phyloP scores from a whole-genome alignment of 768 basidiomycete genomes.

The Macrocybe gigantea region DNA sequence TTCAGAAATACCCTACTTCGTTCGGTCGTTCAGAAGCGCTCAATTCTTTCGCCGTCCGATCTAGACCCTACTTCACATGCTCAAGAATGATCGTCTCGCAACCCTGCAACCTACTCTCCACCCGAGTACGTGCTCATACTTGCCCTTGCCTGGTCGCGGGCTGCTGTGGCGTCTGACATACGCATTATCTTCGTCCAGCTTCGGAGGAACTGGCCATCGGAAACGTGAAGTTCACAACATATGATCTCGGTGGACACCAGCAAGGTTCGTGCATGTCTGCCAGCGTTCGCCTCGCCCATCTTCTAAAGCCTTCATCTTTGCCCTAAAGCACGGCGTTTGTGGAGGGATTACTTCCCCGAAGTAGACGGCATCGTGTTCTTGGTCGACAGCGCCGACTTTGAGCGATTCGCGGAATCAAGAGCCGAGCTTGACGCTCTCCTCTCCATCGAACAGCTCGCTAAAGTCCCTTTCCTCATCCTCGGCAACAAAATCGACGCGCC shows the following conservation, averaged over 20 bases:
- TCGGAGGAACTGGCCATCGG: constrained; percentile 99
- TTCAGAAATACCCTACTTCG: not conserved
- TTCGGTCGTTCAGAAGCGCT: too few species aligned
- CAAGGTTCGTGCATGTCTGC: constrained; percentile 54
- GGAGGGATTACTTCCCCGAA: constrained; percentile 99
- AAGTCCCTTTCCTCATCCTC: constrained; percentile 96
- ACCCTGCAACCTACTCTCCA: constrained; percentile 97
- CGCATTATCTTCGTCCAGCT: constrained; percentile 41
- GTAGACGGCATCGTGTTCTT: constrained; percentile 98
- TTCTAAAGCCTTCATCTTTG: not conserved
- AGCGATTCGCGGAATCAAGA: constrained; percentile 94
- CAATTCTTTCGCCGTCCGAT: not conserved
- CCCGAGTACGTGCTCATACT: constrained; percentile 61
- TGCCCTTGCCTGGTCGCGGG: not conserved
- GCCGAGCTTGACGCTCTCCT: constrained; percentile 95
- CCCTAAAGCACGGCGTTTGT: constrained; percentile 81
- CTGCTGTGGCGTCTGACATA: constrained; percentile 6
- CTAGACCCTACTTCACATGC: constrained; percentile 95
- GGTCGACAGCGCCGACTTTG: constrained; percentile 95
- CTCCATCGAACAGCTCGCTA: constrained; percentile 89
- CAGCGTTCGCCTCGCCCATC: not conserved
- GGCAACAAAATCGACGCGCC: constrained; percentile 99
- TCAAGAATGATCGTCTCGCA: constrained; percentile 98
- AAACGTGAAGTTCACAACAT: constrained; percentile 98
- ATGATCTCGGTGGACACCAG: constrained; percentile 96